Percentiles rank a stretch among this genome's conserved stretches.
These are phyloP conservation scores for Pholiota adiposa DNA, from an alignment of 1,284 basidiomycete genomes.

Conservation along the genomic window DNA sequence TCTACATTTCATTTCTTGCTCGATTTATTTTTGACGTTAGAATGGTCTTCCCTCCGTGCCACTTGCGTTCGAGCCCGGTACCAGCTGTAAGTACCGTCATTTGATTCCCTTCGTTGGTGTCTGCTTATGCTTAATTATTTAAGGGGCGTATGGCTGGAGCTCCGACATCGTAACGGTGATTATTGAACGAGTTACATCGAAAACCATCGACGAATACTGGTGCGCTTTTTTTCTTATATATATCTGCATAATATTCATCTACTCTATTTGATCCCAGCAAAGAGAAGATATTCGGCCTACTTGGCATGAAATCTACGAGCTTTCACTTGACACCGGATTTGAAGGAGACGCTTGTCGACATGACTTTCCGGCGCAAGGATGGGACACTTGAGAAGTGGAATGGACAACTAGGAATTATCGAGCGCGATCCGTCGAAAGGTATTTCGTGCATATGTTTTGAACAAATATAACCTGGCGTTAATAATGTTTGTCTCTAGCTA, in stretches of 20 bases:
- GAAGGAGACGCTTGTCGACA: constrained; percentile 16
- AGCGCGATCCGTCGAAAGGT: constrained; percentile 23
- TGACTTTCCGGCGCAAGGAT: constrained; percentile 22
- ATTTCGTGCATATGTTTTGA: background rate
- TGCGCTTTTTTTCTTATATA: constrained; percentile 10
- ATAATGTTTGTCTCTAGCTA: background rate
- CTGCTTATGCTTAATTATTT: background rate
- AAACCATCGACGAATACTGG: constrained; percentile 27
- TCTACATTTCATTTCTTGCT: background rate
- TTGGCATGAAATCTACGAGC: constrained; percentile 24
- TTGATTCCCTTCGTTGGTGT: background rate
- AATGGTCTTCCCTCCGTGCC: constrained; percentile 21
- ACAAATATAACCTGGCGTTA: background rate
- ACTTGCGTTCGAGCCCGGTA: constrained; percentile 29
- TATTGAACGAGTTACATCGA: constrained; percentile 23
- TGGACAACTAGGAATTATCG: constrained; percentile 17
- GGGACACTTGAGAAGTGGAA: constrained; percentile 20
- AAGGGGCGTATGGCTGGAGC: constrained; percentile 29
- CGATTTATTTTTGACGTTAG: constrained; percentile 6
- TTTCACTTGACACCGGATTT: constrained; percentile 25
- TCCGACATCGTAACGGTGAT: constrained; percentile 27
- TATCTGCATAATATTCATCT: background rate
- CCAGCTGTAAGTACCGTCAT: constrained; percentile 24
- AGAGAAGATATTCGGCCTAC: constrained; percentile 26
- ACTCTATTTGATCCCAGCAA: constrained; percentile 17